Base-by-base conservation (phyloP, 106 monocot genomes). In the Xerophyta viscosa region DNA sequence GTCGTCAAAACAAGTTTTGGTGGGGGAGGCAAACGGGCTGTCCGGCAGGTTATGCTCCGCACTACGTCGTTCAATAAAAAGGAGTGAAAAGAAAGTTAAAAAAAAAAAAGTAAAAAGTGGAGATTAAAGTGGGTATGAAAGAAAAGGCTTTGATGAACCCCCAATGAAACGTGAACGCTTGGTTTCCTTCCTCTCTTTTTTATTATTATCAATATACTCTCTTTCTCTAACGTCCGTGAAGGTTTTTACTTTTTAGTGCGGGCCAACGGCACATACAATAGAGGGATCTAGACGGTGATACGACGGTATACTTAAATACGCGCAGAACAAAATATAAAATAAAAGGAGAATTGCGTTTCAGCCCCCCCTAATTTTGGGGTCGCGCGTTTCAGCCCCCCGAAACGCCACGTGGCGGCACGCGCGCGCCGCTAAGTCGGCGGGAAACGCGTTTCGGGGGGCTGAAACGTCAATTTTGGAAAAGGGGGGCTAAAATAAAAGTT, bases 21-120 rank as follows among this genome's bases (percentile, higher is more conserved):
- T 77, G 0, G 81, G 77, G 0, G 86, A 81, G 3, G 86, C 81
- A 5, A 76, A 91, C 1, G 86, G 91, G 67, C 91, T 91, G 53
- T 91, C 91, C 1, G 91, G 91, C 29, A 91, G 71, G 45, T 91
- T 91, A 56, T 91, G 91, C 64, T 86, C 91, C 7, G 22, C 58
- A 42, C 73, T 68, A 57, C 48, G 30, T 36, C 25, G 36, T 24
- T 20, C 45, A n/a, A 7, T 17, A 46, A 50, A 36, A 26, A 56
- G 60, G 15, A 12, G 5, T 26, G 42, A 36, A 26, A 56, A 60
- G 17, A 8, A 8, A 37, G 5, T 6, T 27, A 13, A 11, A 11
- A 33, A 57, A 27, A 27, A 39, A 39, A 39, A 39, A 39, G 1
- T 39, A 6, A 33, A 28, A 48, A 41, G 10, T 57, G 29, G 46